A percentile compares a stretch with the other conserved stretches of the same genome.
Evolutionary conservation across 768 basidiomycete genomes (phyloP).

Genomic region (Rhizopogon vinicolor): DNA sequence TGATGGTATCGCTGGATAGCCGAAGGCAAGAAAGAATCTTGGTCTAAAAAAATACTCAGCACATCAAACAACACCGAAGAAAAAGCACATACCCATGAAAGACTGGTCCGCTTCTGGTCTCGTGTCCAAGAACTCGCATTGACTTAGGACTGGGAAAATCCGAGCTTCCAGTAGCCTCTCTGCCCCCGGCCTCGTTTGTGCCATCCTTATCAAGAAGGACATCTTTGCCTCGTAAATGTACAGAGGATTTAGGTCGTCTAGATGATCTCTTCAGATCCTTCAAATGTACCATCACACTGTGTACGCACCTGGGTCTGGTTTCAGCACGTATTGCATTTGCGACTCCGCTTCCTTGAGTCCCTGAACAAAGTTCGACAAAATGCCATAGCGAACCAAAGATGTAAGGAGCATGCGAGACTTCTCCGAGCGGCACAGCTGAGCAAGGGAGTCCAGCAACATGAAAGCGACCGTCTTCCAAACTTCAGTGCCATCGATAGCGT

Average conservation of each 20-base stretch:
- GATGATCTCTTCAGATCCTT: slow-evolving; percentile 1
- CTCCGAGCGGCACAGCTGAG: slow-evolving; percentile 65
- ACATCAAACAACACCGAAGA: not conserved
- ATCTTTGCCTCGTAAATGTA: slow-evolving; percentile 96
- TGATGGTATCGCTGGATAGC: slow-evolving; percentile 90
- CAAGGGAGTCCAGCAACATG: slow-evolving; percentile 79
- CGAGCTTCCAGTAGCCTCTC: slow-evolving; percentile 81
- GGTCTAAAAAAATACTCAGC: slow-evolving; percentile 43
- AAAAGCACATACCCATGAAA: slow-evolving; percentile 58
- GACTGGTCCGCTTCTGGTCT: slow-evolving; percentile 80
- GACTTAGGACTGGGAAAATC: slow-evolving; percentile 65
- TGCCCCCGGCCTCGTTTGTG: slow-evolving; percentile 78
- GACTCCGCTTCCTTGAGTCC: slow-evolving; percentile 81
- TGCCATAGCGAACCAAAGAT: slow-evolving; percentile 66
- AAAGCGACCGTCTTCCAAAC: slow-evolving; percentile 98
- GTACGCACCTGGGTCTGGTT: slow-evolving; percentile 82
- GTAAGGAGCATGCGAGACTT: slow-evolving; percentile 60
- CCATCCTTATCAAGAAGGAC: slow-evolving; percentile 81
- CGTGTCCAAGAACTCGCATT: slow-evolving; percentile 85
- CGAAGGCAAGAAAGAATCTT: slow-evolving; percentile 82
- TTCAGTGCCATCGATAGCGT: slow-evolving; percentile 92
- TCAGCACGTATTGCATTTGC: slow-evolving; percentile 69
- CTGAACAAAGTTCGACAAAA: slow-evolving; percentile 74
- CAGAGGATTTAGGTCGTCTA: slow-evolving; percentile 85
- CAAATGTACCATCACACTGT: slow-evolving; percentile 2